A percentile compares a stretch with the other conserved stretches of the same genome.
These are phyloP conservation scores for Corchorus capsularis DNA, from an alignment of 345 rosid genomes.

Conservation along the genomic window DNA sequence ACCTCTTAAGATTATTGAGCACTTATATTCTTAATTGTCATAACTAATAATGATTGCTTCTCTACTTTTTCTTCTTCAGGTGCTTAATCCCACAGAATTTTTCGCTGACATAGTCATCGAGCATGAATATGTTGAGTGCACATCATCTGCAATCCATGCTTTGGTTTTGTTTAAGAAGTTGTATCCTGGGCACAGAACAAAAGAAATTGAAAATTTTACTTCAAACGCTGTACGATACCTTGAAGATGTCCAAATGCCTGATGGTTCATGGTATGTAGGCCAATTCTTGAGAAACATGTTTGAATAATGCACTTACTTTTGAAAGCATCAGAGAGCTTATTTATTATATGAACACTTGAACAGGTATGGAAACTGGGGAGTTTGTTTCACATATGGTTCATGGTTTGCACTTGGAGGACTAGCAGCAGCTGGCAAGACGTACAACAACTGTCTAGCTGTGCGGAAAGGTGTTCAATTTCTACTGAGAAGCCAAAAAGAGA, in stretches of 20 bases:
- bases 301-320: neutral
- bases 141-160: constrained; percentile 46
- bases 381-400: constrained; percentile 48
- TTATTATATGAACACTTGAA: neutral
- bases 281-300: neutral
- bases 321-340: neutral
- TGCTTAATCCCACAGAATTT: constrained; percentile 58
- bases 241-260: constrained; percentile 36
- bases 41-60: neutral
- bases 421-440: constrained; percentile 46
- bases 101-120: constrained; percentile 38
- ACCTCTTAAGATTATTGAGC: neutral
- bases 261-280: constrained; percentile 49
- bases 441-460: constrained; percentile 29
- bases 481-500: constrained; percentile 38
- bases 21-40: neutral
- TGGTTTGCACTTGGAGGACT: constrained; percentile 56
- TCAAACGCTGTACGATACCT: constrained; percentile 34
- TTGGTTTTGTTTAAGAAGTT: constrained; percentile 44
- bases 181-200: constrained; percentile 42
- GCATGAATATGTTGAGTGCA: constrained; percentile 50
- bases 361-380: constrained; percentile 52
- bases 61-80: constrained; percentile 18
- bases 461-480: constrained; percentile 48
- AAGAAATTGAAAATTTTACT: constrained; percentile 41